Percentiles rank a stretch among this genome's conserved stretches.
Evolutionary conservation across 2,329 filamentous ascomycete species (phyloP).

Genomic region (Aspergillus sp.): DNA sequence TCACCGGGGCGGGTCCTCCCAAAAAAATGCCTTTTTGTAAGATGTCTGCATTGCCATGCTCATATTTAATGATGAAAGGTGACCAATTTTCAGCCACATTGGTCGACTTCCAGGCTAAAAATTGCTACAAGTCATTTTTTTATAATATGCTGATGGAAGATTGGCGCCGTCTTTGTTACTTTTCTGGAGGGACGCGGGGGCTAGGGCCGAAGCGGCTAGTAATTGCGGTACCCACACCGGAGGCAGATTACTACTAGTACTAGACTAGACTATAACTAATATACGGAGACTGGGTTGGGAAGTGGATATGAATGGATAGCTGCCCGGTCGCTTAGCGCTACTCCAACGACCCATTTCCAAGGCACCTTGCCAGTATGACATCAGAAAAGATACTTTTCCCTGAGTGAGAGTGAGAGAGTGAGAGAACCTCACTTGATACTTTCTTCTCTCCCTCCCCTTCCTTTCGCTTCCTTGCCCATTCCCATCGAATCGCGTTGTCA

Average conservation of each 20-base stretch:
- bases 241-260: not conserved
- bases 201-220: not conserved
- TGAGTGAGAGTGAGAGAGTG: too few species aligned
- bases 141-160: not conserved
- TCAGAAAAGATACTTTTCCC: not conserved
- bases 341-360: conserved; percentile 5
- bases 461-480: not conserved
- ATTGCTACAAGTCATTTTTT: not conserved
- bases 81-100: not conserved
- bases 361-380: conserved; percentile 5
- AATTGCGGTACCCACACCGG: not conserved
- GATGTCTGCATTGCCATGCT: not conserved
- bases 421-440: not conserved
- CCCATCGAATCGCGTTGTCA: not conserved
- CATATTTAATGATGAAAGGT: not conserved
- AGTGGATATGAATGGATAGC: too few species aligned
- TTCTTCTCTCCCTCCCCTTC: too few species aligned
- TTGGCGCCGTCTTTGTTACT: not conserved
- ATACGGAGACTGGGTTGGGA: not conserved
- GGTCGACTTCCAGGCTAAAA: not conserved
- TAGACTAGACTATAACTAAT: not conserved
- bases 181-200: not conserved
- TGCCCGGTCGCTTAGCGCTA: not conserved
- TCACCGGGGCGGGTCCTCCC: not conserved
- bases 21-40: not conserved